Evolutionary conservation across 1,139 yeast genomes (phyloP).

Genomic region (Geotrichum fermentans): DNA sequence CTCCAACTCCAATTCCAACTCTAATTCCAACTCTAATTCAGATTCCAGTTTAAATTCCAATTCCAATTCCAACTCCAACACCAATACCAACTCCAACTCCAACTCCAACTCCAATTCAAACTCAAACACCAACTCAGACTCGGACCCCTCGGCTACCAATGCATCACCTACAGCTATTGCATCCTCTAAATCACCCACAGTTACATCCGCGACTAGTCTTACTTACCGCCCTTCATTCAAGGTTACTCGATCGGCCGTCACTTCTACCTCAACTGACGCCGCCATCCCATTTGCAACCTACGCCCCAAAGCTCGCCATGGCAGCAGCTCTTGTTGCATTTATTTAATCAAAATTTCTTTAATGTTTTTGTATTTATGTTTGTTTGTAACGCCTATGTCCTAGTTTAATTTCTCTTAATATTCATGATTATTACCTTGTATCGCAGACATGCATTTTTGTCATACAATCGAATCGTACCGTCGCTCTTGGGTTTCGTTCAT

Average conservation of each 20-base stretch:
- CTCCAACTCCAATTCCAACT: background rate
- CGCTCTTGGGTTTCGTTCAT: too few species aligned
- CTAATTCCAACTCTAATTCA: background rate
- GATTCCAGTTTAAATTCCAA: background rate
- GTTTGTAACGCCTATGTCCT: background rate
- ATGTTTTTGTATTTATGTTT: background rate
- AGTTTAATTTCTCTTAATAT: background rate
- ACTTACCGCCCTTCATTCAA: slow-evolving; percentile 3
- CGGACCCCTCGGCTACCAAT: background rate
- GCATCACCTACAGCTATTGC: too few species aligned
- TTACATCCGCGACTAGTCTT: background rate
- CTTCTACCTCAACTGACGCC: background rate
- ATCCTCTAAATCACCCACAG: background rate
- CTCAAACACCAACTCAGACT: background rate
- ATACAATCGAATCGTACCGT: too few species aligned
- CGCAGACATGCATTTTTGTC: too few species aligned
- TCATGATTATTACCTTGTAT: background rate
- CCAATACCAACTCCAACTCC: background rate
- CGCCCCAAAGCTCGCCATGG: background rate
- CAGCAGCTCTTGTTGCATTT: background rate
- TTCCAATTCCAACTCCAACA: background rate
- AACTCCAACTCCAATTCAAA: background rate
- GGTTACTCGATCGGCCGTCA: slow-evolving; percentile 3
- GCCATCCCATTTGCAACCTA: background rate
- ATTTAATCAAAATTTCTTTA: background rate